Evolutionary conservation across 1,284 basidiomycete species (phyloP).

Genomic region (Trametes hirsuta): DNA sequence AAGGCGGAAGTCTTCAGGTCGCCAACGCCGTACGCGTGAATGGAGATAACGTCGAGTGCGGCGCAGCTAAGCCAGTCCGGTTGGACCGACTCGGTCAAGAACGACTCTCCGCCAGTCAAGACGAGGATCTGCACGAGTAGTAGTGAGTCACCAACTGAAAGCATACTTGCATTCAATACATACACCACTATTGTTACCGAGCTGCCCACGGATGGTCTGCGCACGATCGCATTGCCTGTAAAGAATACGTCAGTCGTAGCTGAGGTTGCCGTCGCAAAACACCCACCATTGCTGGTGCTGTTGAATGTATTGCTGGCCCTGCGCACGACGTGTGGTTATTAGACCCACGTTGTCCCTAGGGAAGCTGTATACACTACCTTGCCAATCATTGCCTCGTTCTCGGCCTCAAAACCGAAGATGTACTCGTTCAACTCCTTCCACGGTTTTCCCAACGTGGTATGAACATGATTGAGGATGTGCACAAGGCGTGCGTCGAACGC

Average conservation of each 20-base stretch:
- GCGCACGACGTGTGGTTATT: background rate
- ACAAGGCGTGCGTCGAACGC: slow-evolving; percentile 37
- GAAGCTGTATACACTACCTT: slow-evolving; percentile 9
- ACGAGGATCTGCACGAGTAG: slow-evolving; percentile 35
- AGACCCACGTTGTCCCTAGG: background rate
- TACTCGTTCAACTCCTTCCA: slow-evolving; percentile 48
- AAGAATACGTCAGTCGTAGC: background rate
- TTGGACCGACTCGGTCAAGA: slow-evolving; percentile 39
- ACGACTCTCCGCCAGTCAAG: slow-evolving; percentile 44
- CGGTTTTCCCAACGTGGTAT: slow-evolving; percentile 41
- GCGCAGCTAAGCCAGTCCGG: slow-evolving; percentile 38
- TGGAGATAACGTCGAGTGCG: slow-evolving; percentile 41
- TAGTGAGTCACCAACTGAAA: too few species aligned
- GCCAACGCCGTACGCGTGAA: slow-evolving; percentile 43
- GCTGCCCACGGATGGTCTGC: slow-evolving; percentile 36
- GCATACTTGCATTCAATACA: background rate
- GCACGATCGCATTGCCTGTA: slow-evolving; percentile 44
- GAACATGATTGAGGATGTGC: slow-evolving; percentile 45
- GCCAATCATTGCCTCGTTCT: slow-evolving; percentile 46
- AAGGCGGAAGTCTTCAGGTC: slow-evolving; percentile 36
- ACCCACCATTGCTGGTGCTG: slow-evolving; percentile 31
- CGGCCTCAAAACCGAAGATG: slow-evolving; percentile 49
- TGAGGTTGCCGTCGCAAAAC: background rate
- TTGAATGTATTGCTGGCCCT: slow-evolving; percentile 34
- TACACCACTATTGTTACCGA: slow-evolving; percentile 35